Conservation (phyloP, 805 yeast genomes). For the Cephaloascus albidus region DNA sequence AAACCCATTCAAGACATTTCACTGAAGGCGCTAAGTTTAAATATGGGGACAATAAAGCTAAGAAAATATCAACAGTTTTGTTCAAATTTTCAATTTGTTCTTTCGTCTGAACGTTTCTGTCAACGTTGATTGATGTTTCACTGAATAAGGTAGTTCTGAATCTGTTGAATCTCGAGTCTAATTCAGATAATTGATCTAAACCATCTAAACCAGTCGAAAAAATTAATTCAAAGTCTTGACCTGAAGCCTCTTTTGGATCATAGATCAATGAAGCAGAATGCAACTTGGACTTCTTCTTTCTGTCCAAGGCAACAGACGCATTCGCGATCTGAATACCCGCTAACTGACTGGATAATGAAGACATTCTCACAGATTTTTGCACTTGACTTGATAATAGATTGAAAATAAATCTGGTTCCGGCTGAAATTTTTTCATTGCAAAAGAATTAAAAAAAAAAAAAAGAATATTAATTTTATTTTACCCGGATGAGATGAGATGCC, state of each 20-base stretch:
- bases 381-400: background rate
- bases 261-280: conserved; percentile 86
- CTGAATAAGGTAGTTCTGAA: conserved; percentile 73
- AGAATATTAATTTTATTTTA: too few species aligned
- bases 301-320: conserved; percentile 70
- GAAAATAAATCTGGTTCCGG: background rate
- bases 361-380: conserved; percentile 13
- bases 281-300: conserved; percentile 76
- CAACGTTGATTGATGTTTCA: conserved; percentile 70
- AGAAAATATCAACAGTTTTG: conserved; percentile 63
- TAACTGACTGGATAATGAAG: conserved; percentile 75
- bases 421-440: too few species aligned
- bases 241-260: conserved; percentile 82
- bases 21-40: conserved; percentile 68
- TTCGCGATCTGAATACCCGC: conserved; percentile 55
- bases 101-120: conserved; percentile 70
- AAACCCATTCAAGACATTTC: conserved; percentile 88
- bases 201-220: conserved; percentile 68
- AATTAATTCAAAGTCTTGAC: conserved; percentile 85
- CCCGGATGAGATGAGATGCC: too few species aligned
- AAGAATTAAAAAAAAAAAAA: too few species aligned
- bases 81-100: conserved; percentile 73
- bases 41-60: conserved; percentile 67
- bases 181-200: conserved; percentile 54
- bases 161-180: conserved; percentile 68